phyloP scores from a whole-genome alignment of 2,329 filamentous ascomycete species.

The Fusarium vanettenii region DNA sequence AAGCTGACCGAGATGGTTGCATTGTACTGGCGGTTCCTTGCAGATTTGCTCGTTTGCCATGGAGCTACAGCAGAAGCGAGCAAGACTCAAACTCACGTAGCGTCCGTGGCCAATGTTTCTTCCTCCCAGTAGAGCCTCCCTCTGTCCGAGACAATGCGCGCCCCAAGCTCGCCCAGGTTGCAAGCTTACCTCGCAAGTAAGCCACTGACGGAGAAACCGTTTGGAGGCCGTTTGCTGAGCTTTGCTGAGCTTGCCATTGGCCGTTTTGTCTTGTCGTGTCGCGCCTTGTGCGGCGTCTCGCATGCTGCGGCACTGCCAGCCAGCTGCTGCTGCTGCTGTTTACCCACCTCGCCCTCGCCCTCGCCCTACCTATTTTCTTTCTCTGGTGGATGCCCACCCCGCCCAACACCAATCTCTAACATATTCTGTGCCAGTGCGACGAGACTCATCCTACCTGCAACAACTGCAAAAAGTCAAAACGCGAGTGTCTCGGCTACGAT shows the following conservation, averaged over 20 bases:
- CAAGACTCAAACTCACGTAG: constrained; percentile 38
- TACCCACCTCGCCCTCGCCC: neutral
- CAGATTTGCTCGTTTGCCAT: constrained; percentile 29
- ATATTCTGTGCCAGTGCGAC: constrained; percentile 74
- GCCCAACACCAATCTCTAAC: constrained; percentile 40
- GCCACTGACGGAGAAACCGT: constrained; percentile 14
- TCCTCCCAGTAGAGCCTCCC: constrained; percentile 33
- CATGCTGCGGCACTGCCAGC: constrained; percentile 11
- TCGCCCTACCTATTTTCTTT: constrained; percentile 12
- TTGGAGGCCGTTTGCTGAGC: constrained; percentile 10
- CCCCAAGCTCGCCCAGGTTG: constrained; percentile 1
- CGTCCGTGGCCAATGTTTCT: constrained; percentile 29
- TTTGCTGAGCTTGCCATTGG: constrained; percentile 31
- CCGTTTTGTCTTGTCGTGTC: constrained; percentile 14
- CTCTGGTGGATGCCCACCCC: constrained; percentile 34
- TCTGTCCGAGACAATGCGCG: constrained; percentile 16
- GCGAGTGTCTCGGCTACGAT: constrained; percentile 87
- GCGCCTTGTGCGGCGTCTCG: constrained; percentile 11
- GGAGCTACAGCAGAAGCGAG: constrained; percentile 33
- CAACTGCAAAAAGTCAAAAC: constrained; percentile 90
- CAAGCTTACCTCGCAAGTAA: constrained; percentile 10
- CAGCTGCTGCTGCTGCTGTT: constrained; percentile 7
- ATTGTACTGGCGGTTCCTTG: constrained; percentile 32
- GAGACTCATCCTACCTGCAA: constrained; percentile 93
- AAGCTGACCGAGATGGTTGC: constrained; percentile 27